phyloP scores from a whole-genome alignment of 768 basidiomycete species.

The Trichaptum fuscoviolaceum region DNA sequence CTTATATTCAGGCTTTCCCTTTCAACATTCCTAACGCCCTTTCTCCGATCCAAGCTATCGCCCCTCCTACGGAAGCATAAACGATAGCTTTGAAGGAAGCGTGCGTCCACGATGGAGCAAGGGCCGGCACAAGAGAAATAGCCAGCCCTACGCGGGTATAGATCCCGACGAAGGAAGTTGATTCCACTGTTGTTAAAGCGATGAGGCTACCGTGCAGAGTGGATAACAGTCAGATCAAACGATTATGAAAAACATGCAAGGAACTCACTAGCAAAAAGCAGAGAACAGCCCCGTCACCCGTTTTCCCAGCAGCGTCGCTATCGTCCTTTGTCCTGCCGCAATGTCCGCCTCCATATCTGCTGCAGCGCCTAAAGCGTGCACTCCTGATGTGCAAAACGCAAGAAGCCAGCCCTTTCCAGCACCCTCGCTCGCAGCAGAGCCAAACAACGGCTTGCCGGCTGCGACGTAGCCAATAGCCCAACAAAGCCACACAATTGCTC shows the following conservation, averaged over 20 bases:
- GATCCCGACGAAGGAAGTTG: conserved; percentile 7
- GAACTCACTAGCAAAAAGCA: conserved; percentile 12
- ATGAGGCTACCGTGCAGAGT: conserved; percentile 3
- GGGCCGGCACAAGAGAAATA: conserved; percentile 10
- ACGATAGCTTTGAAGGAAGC: conserved; percentile 12
- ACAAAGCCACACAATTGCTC: conserved; percentile 13
- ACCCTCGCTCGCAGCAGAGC: background rate
- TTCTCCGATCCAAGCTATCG: conserved; percentile 13
- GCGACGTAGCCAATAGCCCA: conserved; percentile 13
- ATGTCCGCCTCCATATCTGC: conserved; percentile 15
- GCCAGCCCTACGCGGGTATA: conserved; percentile 11
- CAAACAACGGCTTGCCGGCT: conserved; percentile 6
- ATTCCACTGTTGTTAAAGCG: background rate
- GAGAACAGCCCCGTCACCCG: conserved; percentile 9
- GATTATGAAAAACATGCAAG: conserved; percentile 5
- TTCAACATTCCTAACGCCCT: background rate
- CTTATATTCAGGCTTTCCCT: background rate
- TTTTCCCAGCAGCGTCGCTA: conserved; percentile 13
- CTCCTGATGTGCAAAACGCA: conserved; percentile 13
- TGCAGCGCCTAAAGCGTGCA: conserved; percentile 15
- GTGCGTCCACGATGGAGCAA: conserved; percentile 12
- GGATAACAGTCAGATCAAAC: background rate
- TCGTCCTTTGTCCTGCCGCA: conserved; percentile 14
- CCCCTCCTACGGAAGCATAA: conserved; percentile 14
- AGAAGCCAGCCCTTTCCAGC: conserved; percentile 10